phyloP scores from a whole-genome alignment of 2,329 filamentous ascomycete species.

The Colletotrichum chlorophyti region DNA sequence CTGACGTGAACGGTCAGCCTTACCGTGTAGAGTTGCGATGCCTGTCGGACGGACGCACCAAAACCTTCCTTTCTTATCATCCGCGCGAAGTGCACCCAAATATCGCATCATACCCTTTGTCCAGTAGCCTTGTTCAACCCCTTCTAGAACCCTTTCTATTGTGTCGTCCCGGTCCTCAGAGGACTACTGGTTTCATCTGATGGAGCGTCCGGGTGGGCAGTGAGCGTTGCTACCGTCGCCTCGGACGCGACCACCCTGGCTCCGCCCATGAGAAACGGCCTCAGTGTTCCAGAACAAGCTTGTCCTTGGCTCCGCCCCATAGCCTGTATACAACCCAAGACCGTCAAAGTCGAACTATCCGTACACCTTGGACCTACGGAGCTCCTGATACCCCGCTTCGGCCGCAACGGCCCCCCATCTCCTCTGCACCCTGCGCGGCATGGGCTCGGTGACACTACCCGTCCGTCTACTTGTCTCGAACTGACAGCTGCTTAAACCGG shows the following conservation, averaged over 20 bases:
- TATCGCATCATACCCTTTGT: conserved; percentile 3
- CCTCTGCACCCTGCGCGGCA: background rate
- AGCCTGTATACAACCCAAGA: too few species aligned
- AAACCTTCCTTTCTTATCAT: too few species aligned
- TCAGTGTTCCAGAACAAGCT: conserved; percentile 17
- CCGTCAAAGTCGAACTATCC: too few species aligned
- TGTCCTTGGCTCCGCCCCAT: background rate
- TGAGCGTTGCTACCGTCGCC: background rate
- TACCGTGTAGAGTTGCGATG: too few species aligned
- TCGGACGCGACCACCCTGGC: background rate
- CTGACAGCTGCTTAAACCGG: conserved; percentile 5
- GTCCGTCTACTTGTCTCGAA: background rate
- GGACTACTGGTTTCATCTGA: too few species aligned
- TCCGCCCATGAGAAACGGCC: conserved; percentile 8
- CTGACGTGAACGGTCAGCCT: background rate
- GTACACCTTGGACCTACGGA: background rate
- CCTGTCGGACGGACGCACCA: too few species aligned
- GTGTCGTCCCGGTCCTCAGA: conserved; percentile 1
- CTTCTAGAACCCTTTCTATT: conserved; percentile 17
- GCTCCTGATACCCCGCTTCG: conserved; percentile 7
- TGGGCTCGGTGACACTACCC: background rate
- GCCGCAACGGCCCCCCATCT: conserved; percentile 12
- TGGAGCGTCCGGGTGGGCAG: background rate
- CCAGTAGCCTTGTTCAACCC: conserved; percentile 4
- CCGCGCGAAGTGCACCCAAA: conserved; percentile 15